Percentiles rank a stretch among this genome's conserved stretches.
Evolutionary conservation across 2,329 filamentous ascomycete genomes (phyloP).

Genomic region (Apiospora koreana): DNA sequence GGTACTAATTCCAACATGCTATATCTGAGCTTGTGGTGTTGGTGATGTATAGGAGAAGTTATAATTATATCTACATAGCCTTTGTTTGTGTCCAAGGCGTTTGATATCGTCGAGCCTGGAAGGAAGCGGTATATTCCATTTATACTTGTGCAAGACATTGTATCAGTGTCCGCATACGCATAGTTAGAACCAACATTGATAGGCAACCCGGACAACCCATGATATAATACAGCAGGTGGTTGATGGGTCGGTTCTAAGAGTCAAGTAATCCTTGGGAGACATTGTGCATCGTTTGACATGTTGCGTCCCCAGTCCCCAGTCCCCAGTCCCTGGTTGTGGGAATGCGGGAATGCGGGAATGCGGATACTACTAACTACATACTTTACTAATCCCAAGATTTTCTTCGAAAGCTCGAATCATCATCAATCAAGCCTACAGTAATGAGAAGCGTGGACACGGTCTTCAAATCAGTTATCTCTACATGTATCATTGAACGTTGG

Average conservation of each 20-base stretch:
- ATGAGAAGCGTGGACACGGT: background rate
- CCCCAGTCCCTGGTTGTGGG: too few species aligned
- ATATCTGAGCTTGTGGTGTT: background rate
- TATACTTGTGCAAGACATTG: background rate
- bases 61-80: background rate
- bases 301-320: background rate
- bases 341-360: background rate
- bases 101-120: background rate
- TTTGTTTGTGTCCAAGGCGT: background rate
- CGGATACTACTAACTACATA: background rate
- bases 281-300: background rate
- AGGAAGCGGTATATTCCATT: background rate
- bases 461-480: background rate
- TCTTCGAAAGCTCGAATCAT: background rate
- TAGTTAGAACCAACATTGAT: background rate
- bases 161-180: background rate
- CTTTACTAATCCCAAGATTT: too few species aligned
- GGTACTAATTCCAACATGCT: background rate
- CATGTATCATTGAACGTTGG: background rate
- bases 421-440: background rate
- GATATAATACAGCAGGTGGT: too few species aligned
- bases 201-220: too few species aligned
- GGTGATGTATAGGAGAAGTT: background rate
- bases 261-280: background rate
- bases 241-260: background rate